A percentile compares a stretch with the other conserved stretches of the same genome.
phyloP scores from a whole-genome alignment of 2,329 filamentous ascomycete species.

The Fusarium siculi region DNA sequence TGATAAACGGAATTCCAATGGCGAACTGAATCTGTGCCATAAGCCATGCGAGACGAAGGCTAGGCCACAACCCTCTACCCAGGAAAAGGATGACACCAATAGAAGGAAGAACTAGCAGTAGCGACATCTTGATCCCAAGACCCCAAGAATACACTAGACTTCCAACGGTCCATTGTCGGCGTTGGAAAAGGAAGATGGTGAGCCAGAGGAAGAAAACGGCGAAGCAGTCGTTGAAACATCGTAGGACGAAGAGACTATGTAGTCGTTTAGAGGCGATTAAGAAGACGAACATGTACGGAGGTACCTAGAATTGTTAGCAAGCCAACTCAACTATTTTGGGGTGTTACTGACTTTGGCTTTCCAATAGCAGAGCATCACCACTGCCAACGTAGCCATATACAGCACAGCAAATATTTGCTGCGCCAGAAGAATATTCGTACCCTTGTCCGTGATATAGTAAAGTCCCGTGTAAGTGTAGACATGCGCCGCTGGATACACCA shows the following conservation, averaged over 20 bases:
- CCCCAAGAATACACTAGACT: slow-evolving; percentile 80
- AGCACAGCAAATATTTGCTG: slow-evolving; percentile 84
- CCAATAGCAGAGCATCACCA: slow-evolving; percentile 87
- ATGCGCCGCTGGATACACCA: slow-evolving; percentile 95
- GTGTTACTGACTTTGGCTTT: slow-evolving; percentile 68
- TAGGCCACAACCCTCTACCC: slow-evolving; percentile 72
- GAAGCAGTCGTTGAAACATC: slow-evolving; percentile 96
- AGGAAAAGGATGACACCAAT: slow-evolving; percentile 81
- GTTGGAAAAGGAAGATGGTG: slow-evolving; percentile 82
- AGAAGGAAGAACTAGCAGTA: slow-evolving; percentile 84
- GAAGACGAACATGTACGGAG: slow-evolving; percentile 87
- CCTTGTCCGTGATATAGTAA: slow-evolving; percentile 80
- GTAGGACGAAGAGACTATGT: slow-evolving; percentile 91
- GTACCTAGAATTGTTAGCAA: slow-evolving; percentile 62
- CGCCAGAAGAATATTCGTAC: slow-evolving; percentile 79
- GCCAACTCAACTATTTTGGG: background rate
- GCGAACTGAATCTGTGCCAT: slow-evolving; percentile 82
- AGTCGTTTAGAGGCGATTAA: slow-evolving; percentile 90
- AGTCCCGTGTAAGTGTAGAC: slow-evolving; percentile 89
- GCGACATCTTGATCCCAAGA: slow-evolving; percentile 93
- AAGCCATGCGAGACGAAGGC: slow-evolving; percentile 74
- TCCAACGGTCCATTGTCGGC: slow-evolving; percentile 76
- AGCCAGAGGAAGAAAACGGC: slow-evolving; percentile 85
- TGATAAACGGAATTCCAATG: slow-evolving; percentile 74
- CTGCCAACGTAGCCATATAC: slow-evolving; percentile 78